These are phyloP conservation scores for Backusella tarrabulga DNA, from an alignment of 192 early-diverging fungal species.

Conservation along the genomic window DNA sequence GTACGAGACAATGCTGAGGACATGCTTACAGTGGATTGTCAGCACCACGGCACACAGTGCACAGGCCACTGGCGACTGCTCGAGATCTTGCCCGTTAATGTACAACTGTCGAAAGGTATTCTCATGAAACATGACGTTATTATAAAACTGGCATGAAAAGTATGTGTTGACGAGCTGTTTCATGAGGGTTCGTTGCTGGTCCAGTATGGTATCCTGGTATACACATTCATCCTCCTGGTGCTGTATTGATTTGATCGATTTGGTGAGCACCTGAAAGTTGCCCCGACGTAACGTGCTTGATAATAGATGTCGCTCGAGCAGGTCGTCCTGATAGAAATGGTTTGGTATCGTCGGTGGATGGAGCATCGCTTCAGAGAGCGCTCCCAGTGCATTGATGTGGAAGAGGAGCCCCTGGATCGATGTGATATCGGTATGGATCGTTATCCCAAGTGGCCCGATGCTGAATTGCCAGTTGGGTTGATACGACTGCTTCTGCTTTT, in stretches of 20 bases:
- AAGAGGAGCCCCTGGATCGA: background rate
- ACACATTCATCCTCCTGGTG: background rate
- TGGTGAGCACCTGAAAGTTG: background rate
- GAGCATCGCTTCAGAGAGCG: background rate
- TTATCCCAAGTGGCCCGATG: background rate
- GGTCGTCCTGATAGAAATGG: background rate
- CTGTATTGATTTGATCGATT: background rate
- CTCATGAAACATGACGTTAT: conserved; percentile 2
- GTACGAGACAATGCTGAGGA: background rate
- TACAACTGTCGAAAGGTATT: conserved; percentile 9
- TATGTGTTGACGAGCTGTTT: background rate
- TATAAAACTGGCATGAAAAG: conserved; percentile 2
- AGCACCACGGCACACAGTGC: conserved; percentile 15
- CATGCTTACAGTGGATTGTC: conserved; percentile 22
- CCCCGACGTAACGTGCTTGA: background rate
- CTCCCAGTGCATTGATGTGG: background rate
- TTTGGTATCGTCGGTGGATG: background rate
- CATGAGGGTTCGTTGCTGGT: background rate
- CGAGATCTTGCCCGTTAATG: background rate
- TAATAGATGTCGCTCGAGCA: background rate
- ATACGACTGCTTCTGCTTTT: background rate
- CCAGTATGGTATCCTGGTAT: background rate
- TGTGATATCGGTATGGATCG: conserved; percentile 1
- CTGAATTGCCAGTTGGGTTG: background rate
- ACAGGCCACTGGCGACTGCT: conserved; percentile 13